Evolutionary conservation across 2,329 filamentous ascomycete species (phyloP).

Genomic region (Pseudogymnoascus sp.): DNA sequence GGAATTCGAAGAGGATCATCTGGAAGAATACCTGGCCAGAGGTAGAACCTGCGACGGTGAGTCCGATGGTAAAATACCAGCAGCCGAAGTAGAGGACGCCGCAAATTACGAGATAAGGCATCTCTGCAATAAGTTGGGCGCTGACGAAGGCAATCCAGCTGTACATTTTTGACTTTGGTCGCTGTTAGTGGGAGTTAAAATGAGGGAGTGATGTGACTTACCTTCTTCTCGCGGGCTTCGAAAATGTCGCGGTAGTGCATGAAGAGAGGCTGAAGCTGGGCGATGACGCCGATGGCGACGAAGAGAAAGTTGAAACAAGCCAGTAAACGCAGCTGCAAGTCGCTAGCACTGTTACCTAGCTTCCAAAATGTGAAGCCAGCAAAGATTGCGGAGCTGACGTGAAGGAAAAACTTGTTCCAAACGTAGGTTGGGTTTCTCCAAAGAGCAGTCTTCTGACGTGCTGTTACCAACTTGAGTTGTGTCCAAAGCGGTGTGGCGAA

Average conservation of each 20-base stretch:
- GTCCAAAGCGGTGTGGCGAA: conserved; percentile 62
- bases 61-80: conserved; percentile 53
- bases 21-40: conserved; percentile 47
- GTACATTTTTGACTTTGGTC: conserved; percentile 54
- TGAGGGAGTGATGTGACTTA: neutral
- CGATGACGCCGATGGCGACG: conserved; percentile 50
- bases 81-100: conserved; percentile 41
- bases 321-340: conserved; percentile 49
- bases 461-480: conserved; percentile 58
- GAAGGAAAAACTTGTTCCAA: conserved; percentile 43
- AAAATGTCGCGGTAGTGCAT: conserved; percentile 50
- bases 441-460: conserved; percentile 54
- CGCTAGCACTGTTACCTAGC: conserved; percentile 43
- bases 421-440: conserved; percentile 54
- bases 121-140: conserved; percentile 41
- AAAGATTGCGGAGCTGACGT: conserved; percentile 50
- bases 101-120: conserved; percentile 39
- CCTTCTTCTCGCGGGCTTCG: conserved; percentile 41
- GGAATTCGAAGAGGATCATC: conserved; percentile 54
- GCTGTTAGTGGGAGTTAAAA: neutral
- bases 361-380: conserved; percentile 58
- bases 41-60: conserved; percentile 18
- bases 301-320: conserved; percentile 59
- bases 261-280: conserved; percentile 53
- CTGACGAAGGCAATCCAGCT: conserved; percentile 53